Conservation (phyloP, 306 rosid species). For the Dryas drummondii region DNA sequence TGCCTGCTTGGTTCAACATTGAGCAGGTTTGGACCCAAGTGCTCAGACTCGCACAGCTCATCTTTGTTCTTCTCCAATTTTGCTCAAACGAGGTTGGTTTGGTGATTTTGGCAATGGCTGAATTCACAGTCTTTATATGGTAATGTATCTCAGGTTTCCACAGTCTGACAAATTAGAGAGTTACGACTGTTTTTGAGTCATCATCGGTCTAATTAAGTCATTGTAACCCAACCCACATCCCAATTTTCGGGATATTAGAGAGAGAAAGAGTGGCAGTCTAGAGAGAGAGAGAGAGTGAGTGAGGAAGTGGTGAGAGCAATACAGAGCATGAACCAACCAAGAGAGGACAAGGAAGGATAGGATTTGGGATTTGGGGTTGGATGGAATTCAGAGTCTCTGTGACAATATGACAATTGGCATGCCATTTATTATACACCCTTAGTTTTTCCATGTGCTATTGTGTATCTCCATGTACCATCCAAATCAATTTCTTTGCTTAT, state of each 20-base stretch:
- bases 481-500: no score
- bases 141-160: no score
- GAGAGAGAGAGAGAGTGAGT: not conserved
- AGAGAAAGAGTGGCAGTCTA: not conserved
- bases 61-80: slow-evolving; percentile 1
- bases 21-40: slow-evolving; percentile 39
- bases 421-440: not conserved
- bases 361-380: slow-evolving; percentile 31
- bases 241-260: not conserved
- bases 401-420: not conserved
- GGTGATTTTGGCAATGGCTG: not conserved
- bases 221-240: not conserved
- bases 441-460: not conserved
- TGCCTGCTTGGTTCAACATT: slow-evolving; percentile 37
- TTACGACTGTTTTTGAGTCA: not conserved
- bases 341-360: slow-evolving; percentile 31
- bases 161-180: not conserved
- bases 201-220: not conserved
- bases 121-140: not conserved
- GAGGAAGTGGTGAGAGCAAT: slow-evolving; percentile 6
- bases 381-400: not conserved
- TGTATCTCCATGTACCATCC: no score
- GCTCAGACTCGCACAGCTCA: slow-evolving; percentile 52
- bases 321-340: not conserved
- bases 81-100: not conserved